Percentiles rank a stretch among this genome's conserved stretches.
Conservation (phyloP, 2,329 filamentous ascomycete genomes). For the Sphaerulina musiva region DNA sequence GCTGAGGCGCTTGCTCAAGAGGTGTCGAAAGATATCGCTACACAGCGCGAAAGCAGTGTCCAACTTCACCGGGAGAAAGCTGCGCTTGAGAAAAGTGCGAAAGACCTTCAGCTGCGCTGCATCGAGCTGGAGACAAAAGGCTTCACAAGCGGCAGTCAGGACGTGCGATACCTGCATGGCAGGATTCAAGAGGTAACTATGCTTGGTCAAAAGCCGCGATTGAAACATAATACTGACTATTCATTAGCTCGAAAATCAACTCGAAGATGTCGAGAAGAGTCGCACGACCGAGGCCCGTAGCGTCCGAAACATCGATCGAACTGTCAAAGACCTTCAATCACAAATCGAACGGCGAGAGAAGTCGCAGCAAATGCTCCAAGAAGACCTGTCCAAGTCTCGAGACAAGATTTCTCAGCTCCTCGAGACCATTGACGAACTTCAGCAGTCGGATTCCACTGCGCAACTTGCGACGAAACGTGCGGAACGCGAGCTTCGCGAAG, state of each 20-base stretch:
- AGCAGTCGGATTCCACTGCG: conserved; percentile 73
- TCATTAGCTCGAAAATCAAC: conserved; percentile 49
- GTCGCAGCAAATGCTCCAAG: conserved; percentile 67
- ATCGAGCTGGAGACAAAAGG: conserved; percentile 96
- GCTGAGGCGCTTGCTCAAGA: conserved; percentile 82
- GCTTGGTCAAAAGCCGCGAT: neutral
- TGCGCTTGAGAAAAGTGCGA: conserved; percentile 77
- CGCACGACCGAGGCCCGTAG: conserved; percentile 77
- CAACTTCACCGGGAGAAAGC: conserved; percentile 87
- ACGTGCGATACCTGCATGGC: conserved; percentile 90
- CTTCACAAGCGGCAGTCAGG: conserved; percentile 87
- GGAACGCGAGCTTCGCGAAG: conserved; percentile 83
- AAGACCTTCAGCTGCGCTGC: conserved; percentile 80
- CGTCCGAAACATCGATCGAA: conserved; percentile 86
- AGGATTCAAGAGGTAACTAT: conserved; percentile 82
- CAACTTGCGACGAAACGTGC: conserved; percentile 78
- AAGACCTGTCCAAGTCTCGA: conserved; percentile 76
- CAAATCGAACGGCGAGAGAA: conserved; percentile 94
- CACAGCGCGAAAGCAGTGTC: conserved; percentile 74
- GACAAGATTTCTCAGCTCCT: conserved; percentile 89
- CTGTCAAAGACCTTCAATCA: conserved; percentile 83
- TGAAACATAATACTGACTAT: conserved; percentile 8
- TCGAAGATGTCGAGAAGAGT: conserved; percentile 77
- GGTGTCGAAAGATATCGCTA: conserved; percentile 84
- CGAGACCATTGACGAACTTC: conserved; percentile 85